Evolutionary conservation across 768 basidiomycete species (phyloP), one percentile per base, ranked within the genome.

Genomic region (Macrocybe gigantea): DNA sequence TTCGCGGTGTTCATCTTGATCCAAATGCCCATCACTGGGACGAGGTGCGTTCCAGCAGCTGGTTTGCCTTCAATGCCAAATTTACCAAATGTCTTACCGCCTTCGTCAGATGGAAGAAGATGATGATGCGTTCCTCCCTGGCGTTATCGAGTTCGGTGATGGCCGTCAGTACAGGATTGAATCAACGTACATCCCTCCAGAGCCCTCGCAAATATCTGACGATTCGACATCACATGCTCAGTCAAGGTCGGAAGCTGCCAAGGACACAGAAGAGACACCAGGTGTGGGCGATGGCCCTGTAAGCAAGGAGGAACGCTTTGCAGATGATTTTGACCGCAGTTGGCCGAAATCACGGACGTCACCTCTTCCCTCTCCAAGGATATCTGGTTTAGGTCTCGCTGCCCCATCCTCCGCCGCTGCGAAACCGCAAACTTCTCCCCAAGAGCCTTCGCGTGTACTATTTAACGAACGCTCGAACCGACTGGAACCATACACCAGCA

Each of bases 21-120:
- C 90, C 93, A 42, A 94, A 94, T 57, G 83, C 88, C 3, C 88
- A 93, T 60, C 93, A 97, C 61, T 99, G 96, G 96, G 96, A 97
- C 56, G 93, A 96, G 78, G 94, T 97, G 53, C 52, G 88, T 66
- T 36, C 33, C 41, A 51, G 56, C 3, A 8, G 30, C 29, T 51
- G 12, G 14, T 12, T 45, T 47, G 7, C 47, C 48, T 33, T 41
- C 15, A 29, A 41, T 32, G 8, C 45, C 5, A 50, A n/a, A n/a
- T 33, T 13, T n/a, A 29, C 8, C 38, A 53, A 6, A 49, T 39
- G 40, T 34, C 6, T 47, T 47, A 57, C 38, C 35, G 48, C 36
- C 49, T 47, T 41, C 49, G 48, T 29, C 58, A 91, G 88, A 88
- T 91, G 78, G 86, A 87, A 65, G 91, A 93, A 65, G 94, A 95